Base-by-base conservation (phyloP, 2,329 filamentous ascomycete species). In the Exophiala mesophila region DNA sequence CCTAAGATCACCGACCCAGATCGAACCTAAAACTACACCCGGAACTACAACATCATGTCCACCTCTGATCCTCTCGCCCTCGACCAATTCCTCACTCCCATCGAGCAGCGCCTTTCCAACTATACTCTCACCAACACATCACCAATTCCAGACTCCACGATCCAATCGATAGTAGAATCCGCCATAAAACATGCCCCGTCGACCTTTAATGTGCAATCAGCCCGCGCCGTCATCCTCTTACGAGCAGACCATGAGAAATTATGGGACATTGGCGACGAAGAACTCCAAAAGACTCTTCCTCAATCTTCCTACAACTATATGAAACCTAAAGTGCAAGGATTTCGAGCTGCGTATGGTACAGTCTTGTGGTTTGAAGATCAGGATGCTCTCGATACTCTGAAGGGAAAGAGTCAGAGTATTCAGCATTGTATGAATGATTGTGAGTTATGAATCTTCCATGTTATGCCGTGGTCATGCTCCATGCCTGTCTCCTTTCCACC, bases 311-410 rank as follows among this genome's bases (percentile, higher is more conserved):
- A 36, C 18, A 42, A 48, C 6, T 44, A 49, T 31, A 18, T 49
- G 39, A 26, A 32, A 10, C 16, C 23, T 19, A 45, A 45, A 4
- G 38, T 55, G 9, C 41, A 41, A 10, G 43, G 41, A 15, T 53
- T 35, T 26, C 42, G 31, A 67, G 80, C 61, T 42, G 86, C 68
- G 15, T 85, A 88, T 55, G 89, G 87, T 54, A 85, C 85, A 39
- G 83, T 86, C 57, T 78, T 96, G 59, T 95, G 92, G 78, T 94
- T 86, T 71, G 82, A 87, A 67, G 86, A 94, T 70, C 75, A 80
- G 52, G 68, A 74, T 40, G 74, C 77, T 54, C 75, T 90, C 64
- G 67, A 82, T 55, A 67, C 61, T 40, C 74, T 88, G 58, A 45
- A 36, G n/a, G 71, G 75, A 52, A 59, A 63, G 53, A 78, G 82